phyloP scores from a whole-genome alignment of 2,329 filamentous ascomycete genomes.

The Aspergillus sp. region DNA sequence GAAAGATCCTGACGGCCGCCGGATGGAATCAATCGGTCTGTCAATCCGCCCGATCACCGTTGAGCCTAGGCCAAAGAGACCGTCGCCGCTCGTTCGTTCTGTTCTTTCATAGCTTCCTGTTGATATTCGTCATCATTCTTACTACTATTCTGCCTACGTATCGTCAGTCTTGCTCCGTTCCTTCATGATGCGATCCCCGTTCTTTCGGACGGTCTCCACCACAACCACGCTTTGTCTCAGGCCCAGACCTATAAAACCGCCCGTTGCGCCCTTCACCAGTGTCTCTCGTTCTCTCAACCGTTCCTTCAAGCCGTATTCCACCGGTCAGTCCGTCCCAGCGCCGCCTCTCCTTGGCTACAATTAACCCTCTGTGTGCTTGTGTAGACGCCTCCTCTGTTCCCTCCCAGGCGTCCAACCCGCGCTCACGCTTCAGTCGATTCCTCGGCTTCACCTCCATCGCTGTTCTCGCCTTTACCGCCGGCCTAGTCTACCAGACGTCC shows the following conservation, averaged over 20 bases:
- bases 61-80: too few species aligned
- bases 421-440: slow-evolving; percentile 33
- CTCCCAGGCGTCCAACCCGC: slow-evolving; percentile 11
- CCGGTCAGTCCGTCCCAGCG: slow-evolving; percentile 4
- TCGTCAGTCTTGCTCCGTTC: too few species aligned
- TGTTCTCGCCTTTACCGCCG: slow-evolving; percentile 31
- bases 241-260: slow-evolving; percentile 11
- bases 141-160: too few species aligned
- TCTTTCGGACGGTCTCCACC: slow-evolving; percentile 18
- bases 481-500: slow-evolving; percentile 26
- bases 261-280: slow-evolving; percentile 4
- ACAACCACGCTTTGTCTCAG: slow-evolving; percentile 13
- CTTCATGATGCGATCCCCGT: too few species aligned
- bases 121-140: too few species aligned
- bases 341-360: not conserved
- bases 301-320: slow-evolving; percentile 9
- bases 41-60: too few species aligned
- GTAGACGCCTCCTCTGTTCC: not conserved
- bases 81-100: too few species aligned
- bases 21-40: too few species aligned
- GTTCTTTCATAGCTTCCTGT: too few species aligned
- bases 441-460: slow-evolving; percentile 38
- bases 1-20: too few species aligned
- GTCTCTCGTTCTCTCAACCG: slow-evolving; percentile 6
- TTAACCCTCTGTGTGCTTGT: not conserved